Evolutionary conservation across 495 filamentous ascomycete species (phyloP).

Genomic region (Aspergillus incahuasiensis): DNA sequence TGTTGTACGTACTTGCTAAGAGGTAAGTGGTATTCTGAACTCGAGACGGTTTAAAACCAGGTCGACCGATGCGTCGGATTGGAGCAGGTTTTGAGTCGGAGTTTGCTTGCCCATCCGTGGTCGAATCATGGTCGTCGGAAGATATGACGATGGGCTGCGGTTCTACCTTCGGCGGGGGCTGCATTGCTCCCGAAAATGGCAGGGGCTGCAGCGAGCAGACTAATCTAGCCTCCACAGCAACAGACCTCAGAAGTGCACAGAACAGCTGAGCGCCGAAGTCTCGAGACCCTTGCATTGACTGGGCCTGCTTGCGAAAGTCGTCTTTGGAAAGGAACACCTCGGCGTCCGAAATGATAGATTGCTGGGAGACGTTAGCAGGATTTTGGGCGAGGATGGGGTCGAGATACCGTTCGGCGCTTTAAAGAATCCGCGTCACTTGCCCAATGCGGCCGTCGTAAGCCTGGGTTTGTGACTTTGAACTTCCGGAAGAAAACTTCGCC

Average conservation of each 20-base stretch:
- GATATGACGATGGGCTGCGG: conserved; percentile 35
- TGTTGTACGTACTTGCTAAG: neutral
- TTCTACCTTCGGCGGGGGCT: conserved; percentile 34
- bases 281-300: conserved; percentile 65
- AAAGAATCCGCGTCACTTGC: conserved; percentile 56
- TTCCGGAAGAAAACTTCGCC: conserved; percentile 59
- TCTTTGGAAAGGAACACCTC: conserved; percentile 50
- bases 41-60: conserved; percentile 32
- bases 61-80: conserved; percentile 40
- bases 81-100: conserved; percentile 14
- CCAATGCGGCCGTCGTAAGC: conserved; percentile 69
- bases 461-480: conserved; percentile 66
- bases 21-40: conserved; percentile 10
- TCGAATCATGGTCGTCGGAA: conserved; percentile 33
- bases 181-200: conserved; percentile 60
- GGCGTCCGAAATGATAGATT: conserved; percentile 34
- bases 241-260: conserved; percentile 74
- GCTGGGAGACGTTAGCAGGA: conserved; percentile 20
- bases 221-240: conserved; percentile 76
- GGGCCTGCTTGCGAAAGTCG: conserved; percentile 69
- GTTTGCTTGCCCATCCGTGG: conserved; percentile 22
- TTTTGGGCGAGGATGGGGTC: neutral
- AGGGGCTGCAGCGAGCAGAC: conserved; percentile 90
- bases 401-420: conserved; percentile 48
- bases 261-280: conserved; percentile 89